These are phyloP conservation scores for Dictyostelium purpureum DNA, from an alignment of 78 protist genomes.

Conservation along the genomic window DNA sequence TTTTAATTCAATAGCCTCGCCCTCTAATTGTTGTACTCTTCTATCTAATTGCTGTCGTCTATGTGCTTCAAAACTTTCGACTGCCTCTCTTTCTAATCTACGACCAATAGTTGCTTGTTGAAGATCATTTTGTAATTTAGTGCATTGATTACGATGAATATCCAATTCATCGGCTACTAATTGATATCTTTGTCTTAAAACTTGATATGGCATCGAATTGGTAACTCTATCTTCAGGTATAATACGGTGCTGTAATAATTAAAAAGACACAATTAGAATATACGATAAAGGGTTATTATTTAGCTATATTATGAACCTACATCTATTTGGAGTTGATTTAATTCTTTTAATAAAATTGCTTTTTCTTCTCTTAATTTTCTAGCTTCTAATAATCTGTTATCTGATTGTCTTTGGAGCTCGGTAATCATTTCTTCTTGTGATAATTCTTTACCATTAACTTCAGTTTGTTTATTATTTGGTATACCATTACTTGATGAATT, in stretches of 20 bases:
- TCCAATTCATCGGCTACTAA: constrained; percentile 44
- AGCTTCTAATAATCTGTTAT: constrained; percentile 34
- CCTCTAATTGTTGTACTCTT: constrained; percentile 30
- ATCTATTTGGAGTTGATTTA: constrained; percentile 66
- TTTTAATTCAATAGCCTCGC: constrained; percentile 29
- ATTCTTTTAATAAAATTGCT: constrained; percentile 55
- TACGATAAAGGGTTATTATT: too few relatives aligned
- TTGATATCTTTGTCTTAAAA: constrained; percentile 27
- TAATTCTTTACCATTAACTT: not conserved
- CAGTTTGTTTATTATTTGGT: not conserved
- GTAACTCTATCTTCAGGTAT: constrained; percentile 66
- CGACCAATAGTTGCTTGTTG: constrained; percentile 19
- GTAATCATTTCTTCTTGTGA: constrained; percentile 14
- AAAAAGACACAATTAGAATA: too few relatives aligned
- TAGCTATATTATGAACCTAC: not conserved
- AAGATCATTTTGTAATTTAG: constrained; percentile 48
- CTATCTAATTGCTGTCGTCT: constrained; percentile 35
- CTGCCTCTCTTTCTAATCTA: constrained; percentile 29
- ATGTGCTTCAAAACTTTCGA: constrained; percentile 22
- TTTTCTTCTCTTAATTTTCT: constrained; percentile 72
- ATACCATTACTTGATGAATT: not conserved
- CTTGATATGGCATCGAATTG: constrained; percentile 41
- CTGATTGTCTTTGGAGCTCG: constrained; percentile 28
- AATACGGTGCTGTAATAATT: not conserved
- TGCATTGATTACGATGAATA: constrained; percentile 19